phyloP scores from a whole-genome alignment of 441 rosid genomes.

The Cnidoscolus chayamansa region DNA sequence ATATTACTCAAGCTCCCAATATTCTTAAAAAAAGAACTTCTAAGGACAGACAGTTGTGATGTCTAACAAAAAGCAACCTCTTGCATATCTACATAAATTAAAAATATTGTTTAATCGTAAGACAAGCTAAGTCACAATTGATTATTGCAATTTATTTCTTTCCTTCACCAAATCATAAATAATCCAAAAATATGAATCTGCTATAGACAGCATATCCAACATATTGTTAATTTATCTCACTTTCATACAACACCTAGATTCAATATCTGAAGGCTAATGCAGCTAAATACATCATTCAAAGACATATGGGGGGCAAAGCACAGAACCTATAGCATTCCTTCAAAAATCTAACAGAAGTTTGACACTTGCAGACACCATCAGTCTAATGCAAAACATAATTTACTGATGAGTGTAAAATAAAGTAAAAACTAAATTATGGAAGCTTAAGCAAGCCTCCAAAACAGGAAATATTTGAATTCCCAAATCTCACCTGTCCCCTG shows the following conservation, averaged over 20 bases:
- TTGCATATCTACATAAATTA: not conserved
- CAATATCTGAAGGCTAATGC: not conserved
- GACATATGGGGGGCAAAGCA: not conserved
- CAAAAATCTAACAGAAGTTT: not conserved
- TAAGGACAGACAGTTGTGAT: not conserved
- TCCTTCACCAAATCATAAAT: not conserved
- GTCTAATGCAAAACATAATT: not conserved
- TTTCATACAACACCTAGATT: not conserved
- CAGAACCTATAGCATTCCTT: not conserved
- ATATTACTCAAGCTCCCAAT: not conserved
- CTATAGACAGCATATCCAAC: not conserved
- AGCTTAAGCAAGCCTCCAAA: not conserved
- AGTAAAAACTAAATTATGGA: not conserved
- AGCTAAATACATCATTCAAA: not conserved
- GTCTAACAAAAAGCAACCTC: not conserved
- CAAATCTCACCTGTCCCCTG: conserved; percentile 82
- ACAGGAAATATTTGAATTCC: conserved; percentile 3
- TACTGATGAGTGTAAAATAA: not conserved
- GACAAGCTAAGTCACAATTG: too few species aligned
- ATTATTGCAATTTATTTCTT: not conserved
- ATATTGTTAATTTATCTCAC: not conserved
- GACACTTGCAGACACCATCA: not conserved
- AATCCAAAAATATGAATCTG: not conserved
- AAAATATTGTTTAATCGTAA: not conserved
- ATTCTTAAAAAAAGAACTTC: not conserved